These are phyloP conservation scores for Basidiobolus meristosporus DNA, from an alignment of 371 early-diverging fungal species.

Conservation along the genomic window DNA sequence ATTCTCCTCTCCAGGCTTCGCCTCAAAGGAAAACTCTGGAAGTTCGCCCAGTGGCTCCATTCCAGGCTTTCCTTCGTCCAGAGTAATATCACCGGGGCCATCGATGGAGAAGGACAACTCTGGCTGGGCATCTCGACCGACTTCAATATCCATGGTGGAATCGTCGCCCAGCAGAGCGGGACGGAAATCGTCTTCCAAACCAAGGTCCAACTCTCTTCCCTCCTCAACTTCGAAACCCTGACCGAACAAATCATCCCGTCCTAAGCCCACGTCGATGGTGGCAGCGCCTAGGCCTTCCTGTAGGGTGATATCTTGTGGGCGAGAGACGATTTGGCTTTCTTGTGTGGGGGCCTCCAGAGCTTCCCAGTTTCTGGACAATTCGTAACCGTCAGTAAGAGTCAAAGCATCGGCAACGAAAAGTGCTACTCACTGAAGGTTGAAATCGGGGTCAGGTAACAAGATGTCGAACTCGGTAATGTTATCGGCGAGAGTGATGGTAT, in stretches of 20 bases:
- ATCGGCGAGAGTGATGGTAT: slow-evolving; percentile 77
- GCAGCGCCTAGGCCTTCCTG: slow-evolving; percentile 7
- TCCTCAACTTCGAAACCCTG: slow-evolving; percentile 6
- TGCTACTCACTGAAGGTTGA: slow-evolving; percentile 17
- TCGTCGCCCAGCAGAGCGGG: slow-evolving; percentile 3
- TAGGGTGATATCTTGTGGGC: slow-evolving; percentile 35
- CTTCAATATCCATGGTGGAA: slow-evolving; percentile 11
- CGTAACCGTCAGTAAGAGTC: background rate
- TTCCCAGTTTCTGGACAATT: too few species aligned
- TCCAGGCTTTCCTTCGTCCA: too few species aligned
- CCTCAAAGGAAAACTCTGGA: too few species aligned
- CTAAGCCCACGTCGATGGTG: slow-evolving; percentile 7
- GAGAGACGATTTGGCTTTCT: slow-evolving; percentile 13
- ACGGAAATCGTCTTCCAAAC: slow-evolving; percentile 3
- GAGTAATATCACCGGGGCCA: too few species aligned
- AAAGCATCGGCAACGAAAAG: too few species aligned
- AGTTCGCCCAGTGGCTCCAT: too few species aligned
- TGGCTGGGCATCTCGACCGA: slow-evolving; percentile 8
- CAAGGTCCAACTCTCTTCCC: slow-evolving; percentile 6
- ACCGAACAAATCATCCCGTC: slow-evolving; percentile 6
- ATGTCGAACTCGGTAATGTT: slow-evolving; percentile 78
- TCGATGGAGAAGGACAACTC: slow-evolving; percentile 3
- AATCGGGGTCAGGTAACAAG: slow-evolving; percentile 52
- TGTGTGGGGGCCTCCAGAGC: background rate
- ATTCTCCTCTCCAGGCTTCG: too few species aligned